These are phyloP conservation scores for Teunomyces barrocoloradensis DNA, from an alignment of 805 yeast species.

Conservation along the genomic window DNA sequence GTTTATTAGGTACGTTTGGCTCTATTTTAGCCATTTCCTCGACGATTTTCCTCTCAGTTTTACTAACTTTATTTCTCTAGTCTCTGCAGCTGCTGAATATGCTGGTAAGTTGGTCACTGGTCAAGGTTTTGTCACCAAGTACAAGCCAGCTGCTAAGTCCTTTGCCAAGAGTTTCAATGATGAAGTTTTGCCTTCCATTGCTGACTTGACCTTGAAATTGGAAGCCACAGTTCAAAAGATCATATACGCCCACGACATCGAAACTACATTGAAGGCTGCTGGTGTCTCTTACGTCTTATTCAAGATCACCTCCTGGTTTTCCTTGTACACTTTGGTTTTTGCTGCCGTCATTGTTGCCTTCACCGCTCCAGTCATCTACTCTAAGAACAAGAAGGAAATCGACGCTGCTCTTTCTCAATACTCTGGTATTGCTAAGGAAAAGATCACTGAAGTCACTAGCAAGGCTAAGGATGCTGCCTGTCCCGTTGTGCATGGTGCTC, in stretches of 20 bases:
- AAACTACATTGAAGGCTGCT: conserved; percentile 71
- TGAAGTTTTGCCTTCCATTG: conserved; percentile 40
- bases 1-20: conserved; percentile 41
- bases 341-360: conserved; percentile 60
- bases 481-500: conserved; percentile 59
- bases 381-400: conserved; percentile 72
- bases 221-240: conserved; percentile 57
- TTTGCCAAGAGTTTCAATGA: conserved; percentile 36
- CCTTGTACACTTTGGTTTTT: conserved; percentile 65
- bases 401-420: conserved; percentile 55
- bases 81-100: conserved; percentile 75
- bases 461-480: conserved; percentile 41
- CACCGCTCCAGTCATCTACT: conserved; percentile 73
- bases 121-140: conserved; percentile 73
- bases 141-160: conserved; percentile 56
- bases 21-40: neutral
- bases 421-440: conserved; percentile 47
- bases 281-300: conserved; percentile 61
- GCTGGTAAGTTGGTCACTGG: conserved; percentile 72
- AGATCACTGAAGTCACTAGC: conserved; percentile 43
- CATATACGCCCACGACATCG: conserved; percentile 67
- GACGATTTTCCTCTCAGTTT: neutral
- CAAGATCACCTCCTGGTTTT: conserved; percentile 71
- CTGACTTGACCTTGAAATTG: conserved; percentile 44
- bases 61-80: conserved; percentile 26